Evolutionary conservation across 805 yeast genomes (phyloP), one percentile per base, ranked within the genome.

Genomic region (Phaffomyces antillensis): DNA sequence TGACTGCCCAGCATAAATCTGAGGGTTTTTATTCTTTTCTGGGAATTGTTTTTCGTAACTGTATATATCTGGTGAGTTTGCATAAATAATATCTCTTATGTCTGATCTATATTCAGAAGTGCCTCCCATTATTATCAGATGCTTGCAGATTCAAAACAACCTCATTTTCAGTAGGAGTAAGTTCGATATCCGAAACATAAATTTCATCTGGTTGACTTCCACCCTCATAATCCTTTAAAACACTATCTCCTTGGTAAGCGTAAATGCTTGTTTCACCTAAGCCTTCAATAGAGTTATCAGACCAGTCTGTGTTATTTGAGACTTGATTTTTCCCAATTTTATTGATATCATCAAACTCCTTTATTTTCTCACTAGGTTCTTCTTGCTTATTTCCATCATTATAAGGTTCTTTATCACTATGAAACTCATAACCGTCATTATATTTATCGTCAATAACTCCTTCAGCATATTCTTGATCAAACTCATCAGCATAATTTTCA

Each of bases 401-500:
- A n/a, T 15, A 9, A 10, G 7, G 3, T 13, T 11, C 30, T 13
- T 28, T 9, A 26, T 26, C 10, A 26, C 9, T 26, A 8, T 26
- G 5, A 26, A 26, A 20, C 23, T 20, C 13, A 26, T 26, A 7
- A 26, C 9, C 9, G 12, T 16, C 20, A 17, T 33, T 11, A 16
- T 7, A 7, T 5, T 8, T 15, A 32, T 16, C 34, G n/a, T 32
- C 34, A n/a, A 17, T 17, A 10, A 9, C 4, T 33, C 17, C 36
- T 17, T 31, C 43, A 6, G 39, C 41, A 4, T 32, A 28, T 8
- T 43, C 48, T 2, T 36, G 40, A 9, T 44, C 52, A 9, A 31
- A 38, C 7, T 59, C 58, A 18, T 52, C 55, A 36, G 62, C 67
- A 53, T 62, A 13, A 57, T 61, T 24, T 56, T 58, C 36, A 37